Conservation (phyloP, 2,329 filamentous ascomycete species). For the Aspergillus novoparasiticus region DNA sequence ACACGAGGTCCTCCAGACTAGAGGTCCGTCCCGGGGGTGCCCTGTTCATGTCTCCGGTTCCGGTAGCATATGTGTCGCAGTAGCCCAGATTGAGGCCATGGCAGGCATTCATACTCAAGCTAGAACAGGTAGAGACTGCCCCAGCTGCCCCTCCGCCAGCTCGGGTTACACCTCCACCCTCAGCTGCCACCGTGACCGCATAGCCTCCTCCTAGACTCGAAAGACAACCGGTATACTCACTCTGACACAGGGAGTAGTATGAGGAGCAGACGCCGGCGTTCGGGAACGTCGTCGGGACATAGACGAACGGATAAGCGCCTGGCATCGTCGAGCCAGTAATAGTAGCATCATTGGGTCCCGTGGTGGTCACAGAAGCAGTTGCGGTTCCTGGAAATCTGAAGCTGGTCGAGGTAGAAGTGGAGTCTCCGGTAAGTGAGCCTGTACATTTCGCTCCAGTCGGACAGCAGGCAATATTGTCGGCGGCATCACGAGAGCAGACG, state of each 20-base stretch:
- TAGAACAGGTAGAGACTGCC: slow-evolving; percentile 49
- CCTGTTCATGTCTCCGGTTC: slow-evolving; percentile 30
- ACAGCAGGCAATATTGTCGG: slow-evolving; percentile 64
- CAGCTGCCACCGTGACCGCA: slow-evolving; percentile 55
- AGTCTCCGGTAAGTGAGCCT: slow-evolving; percentile 50
- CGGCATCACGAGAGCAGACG: slow-evolving; percentile 58
- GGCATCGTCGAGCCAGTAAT: slow-evolving; percentile 47
- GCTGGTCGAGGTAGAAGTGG: slow-evolving; percentile 26
- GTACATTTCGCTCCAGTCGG: slow-evolving; percentile 60
- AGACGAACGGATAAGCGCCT: slow-evolving; percentile 56
- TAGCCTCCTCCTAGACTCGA: slow-evolving; percentile 51
- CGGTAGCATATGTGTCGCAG: slow-evolving; percentile 38
- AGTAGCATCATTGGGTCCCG: slow-evolving; percentile 22
- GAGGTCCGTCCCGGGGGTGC: slow-evolving; percentile 35
- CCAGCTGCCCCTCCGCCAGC: slow-evolving; percentile 45
- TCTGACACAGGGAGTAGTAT: slow-evolving; percentile 57
- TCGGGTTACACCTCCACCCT: slow-evolving; percentile 54
- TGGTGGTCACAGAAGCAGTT: slow-evolving; percentile 31
- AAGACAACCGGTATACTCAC: slow-evolving; percentile 49
- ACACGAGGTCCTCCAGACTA: slow-evolving; percentile 45
- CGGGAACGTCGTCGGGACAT: slow-evolving; percentile 56
- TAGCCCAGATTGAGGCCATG: slow-evolving; percentile 52
- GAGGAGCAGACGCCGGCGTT: slow-evolving; percentile 55
- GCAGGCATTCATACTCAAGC: slow-evolving; percentile 50
- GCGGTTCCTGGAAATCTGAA: slow-evolving; percentile 41